Base-by-base conservation (phyloP, 495 filamentous ascomycete genomes). In the Lasiosphaeria miniovina region DNA sequence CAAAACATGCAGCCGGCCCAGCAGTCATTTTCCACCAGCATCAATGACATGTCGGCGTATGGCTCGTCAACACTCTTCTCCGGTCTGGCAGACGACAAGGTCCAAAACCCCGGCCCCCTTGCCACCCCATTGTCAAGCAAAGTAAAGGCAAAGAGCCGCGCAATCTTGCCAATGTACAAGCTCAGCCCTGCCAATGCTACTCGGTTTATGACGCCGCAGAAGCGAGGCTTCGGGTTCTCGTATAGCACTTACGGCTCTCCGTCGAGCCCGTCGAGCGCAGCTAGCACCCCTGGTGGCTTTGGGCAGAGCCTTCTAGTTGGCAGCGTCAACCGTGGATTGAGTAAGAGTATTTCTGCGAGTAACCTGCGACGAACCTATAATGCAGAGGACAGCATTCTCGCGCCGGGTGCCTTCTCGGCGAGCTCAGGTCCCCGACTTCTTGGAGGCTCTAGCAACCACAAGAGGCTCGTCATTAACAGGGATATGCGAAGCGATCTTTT, bases 221-320 rank as follows among this genome's bases (percentile, higher is more conserved):
- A 88, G 68, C 81, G 82, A 51, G 89, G 89, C 3, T 96, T 87
- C 70, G 92, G 92, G 7, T 95, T 96, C 73, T 89, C 87, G 6
- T 96, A 95, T 71, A 95, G 90, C 57, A 90, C 85, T 33, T 96
- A 94, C 65, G 90, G 88, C 33, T 91, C 88, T 8, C 91, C 92
- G 4, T 82, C 82, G 40, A 93, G 87, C 71, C 81, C 82, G 12
- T 82, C 80, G 15, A 88, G 87, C 68, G 77, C 77, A 8, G 68
- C 80, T n/a, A 87, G 84, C 72, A 90, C 90, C 38, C 86, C 88
- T 17, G 84, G 83, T 36, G 82, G 82, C 3, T 75, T 88, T 36
- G 82, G 84, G 51, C 82, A 81, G 68, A 88, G 86, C 62, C 74
- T 93, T 12, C 68, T 91, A n/a, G 82, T 82, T 35, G 81, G 86